Evolutionary conservation across 2,329 filamentous ascomycete genomes (phyloP).

Genomic region (Ceratocystis huliohia): DNA sequence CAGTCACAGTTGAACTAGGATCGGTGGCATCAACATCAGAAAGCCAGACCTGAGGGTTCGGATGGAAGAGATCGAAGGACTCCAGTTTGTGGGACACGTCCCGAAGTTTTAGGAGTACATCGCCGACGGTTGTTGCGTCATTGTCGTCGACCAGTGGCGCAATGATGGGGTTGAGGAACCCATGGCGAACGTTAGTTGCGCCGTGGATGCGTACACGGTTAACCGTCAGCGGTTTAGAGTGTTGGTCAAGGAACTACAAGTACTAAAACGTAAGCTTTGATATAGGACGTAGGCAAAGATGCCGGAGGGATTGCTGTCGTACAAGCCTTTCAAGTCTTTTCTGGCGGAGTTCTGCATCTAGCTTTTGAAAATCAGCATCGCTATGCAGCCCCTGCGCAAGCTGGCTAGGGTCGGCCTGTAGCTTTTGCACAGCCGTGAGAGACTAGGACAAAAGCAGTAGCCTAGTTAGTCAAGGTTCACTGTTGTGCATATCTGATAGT

Average conservation of each 20-base stretch:
- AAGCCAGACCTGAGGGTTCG: conserved; percentile 68
- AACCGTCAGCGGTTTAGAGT: conserved; percentile 75
- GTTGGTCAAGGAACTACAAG: conserved; percentile 61
- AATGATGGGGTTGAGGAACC: conserved; percentile 73
- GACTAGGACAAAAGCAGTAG: neutral
- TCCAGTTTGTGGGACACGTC: conserved; percentile 56
- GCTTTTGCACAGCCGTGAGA: conserved; percentile 14
- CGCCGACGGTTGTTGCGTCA: conserved; percentile 56
- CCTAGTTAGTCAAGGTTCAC: neutral
- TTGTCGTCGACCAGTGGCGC: conserved; percentile 58
- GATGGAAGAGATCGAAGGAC: conserved; percentile 76
- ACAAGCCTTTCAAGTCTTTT: conserved; percentile 21
- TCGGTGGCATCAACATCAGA: conserved; percentile 56
- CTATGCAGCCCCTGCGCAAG: conserved; percentile 20
- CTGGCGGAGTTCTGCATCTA: conserved; percentile 21
- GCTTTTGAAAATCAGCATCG: conserved; percentile 21
- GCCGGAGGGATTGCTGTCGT: neutral
- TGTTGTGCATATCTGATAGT: neutral
- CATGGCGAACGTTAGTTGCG: conserved; percentile 66
- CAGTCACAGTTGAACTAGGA: conserved; percentile 56
- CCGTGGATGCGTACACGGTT: conserved; percentile 53
- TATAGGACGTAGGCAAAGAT: neutral
- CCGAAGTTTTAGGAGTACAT: conserved; percentile 62
- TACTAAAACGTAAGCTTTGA: neutral
- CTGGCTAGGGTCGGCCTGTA: conserved; percentile 19